Conservation (phyloP, 1,284 basidiomycete species). For the Hypsizygus ulmarius region DNA sequence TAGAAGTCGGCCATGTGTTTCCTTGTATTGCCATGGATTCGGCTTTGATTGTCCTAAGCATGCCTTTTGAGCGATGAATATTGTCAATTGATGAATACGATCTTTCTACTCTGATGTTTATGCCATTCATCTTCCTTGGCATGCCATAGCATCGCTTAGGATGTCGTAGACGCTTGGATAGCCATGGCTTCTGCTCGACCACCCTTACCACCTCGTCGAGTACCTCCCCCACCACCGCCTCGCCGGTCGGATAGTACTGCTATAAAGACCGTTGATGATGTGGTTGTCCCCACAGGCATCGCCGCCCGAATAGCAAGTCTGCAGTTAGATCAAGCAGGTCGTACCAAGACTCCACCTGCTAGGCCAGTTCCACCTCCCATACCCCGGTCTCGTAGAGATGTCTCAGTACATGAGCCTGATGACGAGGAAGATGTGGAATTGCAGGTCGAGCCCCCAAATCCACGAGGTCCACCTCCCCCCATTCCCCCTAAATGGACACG, state of each 20-base stretch:
- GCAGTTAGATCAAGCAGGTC: slow-evolving; percentile 21
- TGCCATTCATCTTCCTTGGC: too few species aligned
- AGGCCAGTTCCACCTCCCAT: slow-evolving; percentile 18
- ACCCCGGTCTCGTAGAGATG: slow-evolving; percentile 14
- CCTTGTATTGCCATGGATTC: too few species aligned
- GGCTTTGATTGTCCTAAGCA: too few species aligned
- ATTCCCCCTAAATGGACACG: slow-evolving; percentile 21
- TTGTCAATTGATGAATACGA: neutral
- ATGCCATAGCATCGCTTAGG: too few species aligned
- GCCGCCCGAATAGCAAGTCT: slow-evolving; percentile 31
- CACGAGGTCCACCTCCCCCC: slow-evolving; percentile 17
- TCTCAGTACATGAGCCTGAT: neutral
- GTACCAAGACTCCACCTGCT: slow-evolving; percentile 7
- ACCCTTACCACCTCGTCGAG: slow-evolving; percentile 27
- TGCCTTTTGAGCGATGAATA: neutral
- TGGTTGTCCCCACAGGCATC: slow-evolving; percentile 20
- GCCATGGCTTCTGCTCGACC: slow-evolving; percentile 17
- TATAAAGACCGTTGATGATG: slow-evolving; percentile 10
- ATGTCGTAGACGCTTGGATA: too few species aligned
- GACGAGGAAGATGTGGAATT: neutral
- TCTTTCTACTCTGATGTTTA: neutral
- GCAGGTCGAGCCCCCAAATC: slow-evolving; percentile 1
- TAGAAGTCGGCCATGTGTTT: too few species aligned
- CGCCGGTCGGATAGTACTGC: slow-evolving; percentile 2
- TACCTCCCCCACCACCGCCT: slow-evolving; percentile 25